Percentiles rank a stretch among this genome's conserved stretches.
These are phyloP conservation scores for Aspergillus sp. DNA, from an alignment of 2,329 filamentous ascomycete genomes.

Conservation along the genomic window DNA sequence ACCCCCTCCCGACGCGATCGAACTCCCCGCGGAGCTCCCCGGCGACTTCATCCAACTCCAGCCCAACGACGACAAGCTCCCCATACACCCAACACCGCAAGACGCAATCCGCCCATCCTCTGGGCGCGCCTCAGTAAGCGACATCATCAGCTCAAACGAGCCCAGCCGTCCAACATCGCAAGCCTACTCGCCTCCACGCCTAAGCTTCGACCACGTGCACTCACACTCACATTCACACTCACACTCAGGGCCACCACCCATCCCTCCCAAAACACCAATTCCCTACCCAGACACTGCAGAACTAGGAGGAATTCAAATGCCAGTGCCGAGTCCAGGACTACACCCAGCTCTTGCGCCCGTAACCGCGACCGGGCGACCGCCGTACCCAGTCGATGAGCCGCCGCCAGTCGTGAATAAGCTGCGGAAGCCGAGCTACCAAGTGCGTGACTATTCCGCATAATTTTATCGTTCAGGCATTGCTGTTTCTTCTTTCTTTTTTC, in stretches of 20 bases:
- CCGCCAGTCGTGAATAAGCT: constrained; percentile 84
- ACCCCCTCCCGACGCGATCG: constrained; percentile 50
- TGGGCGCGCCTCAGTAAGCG: constrained; percentile 27
- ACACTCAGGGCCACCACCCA: constrained; percentile 57
- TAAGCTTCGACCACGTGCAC: constrained; percentile 34
- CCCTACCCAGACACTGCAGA: constrained; percentile 33
- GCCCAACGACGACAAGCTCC: constrained; percentile 32
- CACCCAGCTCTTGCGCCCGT: constrained; percentile 11
- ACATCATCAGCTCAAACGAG: constrained; percentile 33
- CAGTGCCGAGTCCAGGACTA: constrained; percentile 27
- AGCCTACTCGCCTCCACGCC: constrained; percentile 31
- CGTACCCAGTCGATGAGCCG: constrained; percentile 79
- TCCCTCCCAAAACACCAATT: constrained; percentile 76
- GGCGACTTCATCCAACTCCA: constrained; percentile 34
- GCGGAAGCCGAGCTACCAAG: constrained; percentile 74
- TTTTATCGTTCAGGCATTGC: neutral
- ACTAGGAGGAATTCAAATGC: constrained; percentile 34
- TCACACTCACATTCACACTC: constrained; percentile 12
- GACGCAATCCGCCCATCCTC: constrained; percentile 25
- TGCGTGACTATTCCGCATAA: constrained; percentile 39
- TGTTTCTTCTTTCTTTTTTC: constrained; percentile 14
- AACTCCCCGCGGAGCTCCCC: constrained; percentile 58
- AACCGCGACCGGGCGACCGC: constrained; percentile 49
- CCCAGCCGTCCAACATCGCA: constrained; percentile 30
- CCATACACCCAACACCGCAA: constrained; percentile 30